Conservation (phyloP, 2,329 filamentous ascomycete genomes). For the Aspergillus floridensis region DNA sequence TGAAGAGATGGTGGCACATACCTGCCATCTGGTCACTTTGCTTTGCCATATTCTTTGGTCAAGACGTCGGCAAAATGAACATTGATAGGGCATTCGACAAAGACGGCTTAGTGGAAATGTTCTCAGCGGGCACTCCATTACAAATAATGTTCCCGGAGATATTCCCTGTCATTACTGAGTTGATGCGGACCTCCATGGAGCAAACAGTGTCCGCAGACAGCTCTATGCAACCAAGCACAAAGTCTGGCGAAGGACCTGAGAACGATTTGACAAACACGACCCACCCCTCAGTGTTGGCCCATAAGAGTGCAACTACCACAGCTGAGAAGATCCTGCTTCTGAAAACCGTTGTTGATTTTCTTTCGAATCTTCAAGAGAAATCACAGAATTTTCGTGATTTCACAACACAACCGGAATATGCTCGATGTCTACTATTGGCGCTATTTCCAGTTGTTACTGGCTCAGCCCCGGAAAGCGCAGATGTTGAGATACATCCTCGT, state of each 20-base stretch:
- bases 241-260: conserved; percentile 4
- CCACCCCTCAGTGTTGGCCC: conserved; percentile 16
- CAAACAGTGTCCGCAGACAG: conserved; percentile 59
- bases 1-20: conserved; percentile 87
- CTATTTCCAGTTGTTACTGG: conserved; percentile 88
- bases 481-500: conserved; percentile 81
- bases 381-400: conserved; percentile 81
- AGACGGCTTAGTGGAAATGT: conserved; percentile 69
- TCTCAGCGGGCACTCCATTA: conserved; percentile 57
- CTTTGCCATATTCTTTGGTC: conserved; percentile 83
- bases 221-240: conserved; percentile 55
- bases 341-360: conserved; percentile 72
- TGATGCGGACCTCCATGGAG: conserved; percentile 83
- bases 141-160: conserved; percentile 74
- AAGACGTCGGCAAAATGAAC: conserved; percentile 72
- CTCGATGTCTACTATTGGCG: conserved; percentile 73
- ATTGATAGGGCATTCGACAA: conserved; percentile 72
- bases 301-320: conserved; percentile 29
- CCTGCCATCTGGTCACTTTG: conserved; percentile 82
- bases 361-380: conserved; percentile 73
- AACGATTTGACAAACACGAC: conserved; percentile 10
- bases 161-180: conserved; percentile 73
- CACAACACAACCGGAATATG: conserved; percentile 73
- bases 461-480: conserved; percentile 75
- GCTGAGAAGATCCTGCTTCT: conserved; percentile 64